These are phyloP conservation scores for Aspergillus pseudonomiae DNA, from an alignment of 2,329 filamentous ascomycete genomes.

Conservation along the genomic window DNA sequence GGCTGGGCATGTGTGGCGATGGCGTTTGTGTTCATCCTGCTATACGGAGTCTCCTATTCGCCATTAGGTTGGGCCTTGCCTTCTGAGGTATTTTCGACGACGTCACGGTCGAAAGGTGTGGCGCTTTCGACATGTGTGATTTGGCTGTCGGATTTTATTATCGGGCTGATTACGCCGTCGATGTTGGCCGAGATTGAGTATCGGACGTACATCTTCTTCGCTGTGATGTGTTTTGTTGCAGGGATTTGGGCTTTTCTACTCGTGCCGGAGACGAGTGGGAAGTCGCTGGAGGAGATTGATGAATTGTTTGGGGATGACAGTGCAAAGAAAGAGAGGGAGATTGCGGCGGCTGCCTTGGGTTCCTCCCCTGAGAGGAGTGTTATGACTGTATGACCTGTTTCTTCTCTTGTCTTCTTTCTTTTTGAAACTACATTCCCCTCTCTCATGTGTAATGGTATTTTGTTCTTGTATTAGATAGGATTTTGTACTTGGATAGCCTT, in stretches of 20 bases:
- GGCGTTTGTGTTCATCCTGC: conserved; percentile 19
- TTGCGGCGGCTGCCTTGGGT: background rate
- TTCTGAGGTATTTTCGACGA: conserved; percentile 68
- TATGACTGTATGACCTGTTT: background rate
- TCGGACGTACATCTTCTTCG: conserved; percentile 26
- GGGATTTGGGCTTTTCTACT: conserved; percentile 28
- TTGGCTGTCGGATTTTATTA: conserved; percentile 73
- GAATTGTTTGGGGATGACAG: conserved; percentile 22
- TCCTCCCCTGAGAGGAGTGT: background rate
- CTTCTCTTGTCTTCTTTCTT: background rate
- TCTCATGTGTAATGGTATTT: background rate
- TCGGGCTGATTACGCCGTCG: conserved; percentile 65
- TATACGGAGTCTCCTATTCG: conserved; percentile 30
- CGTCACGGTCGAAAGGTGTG: conserved; percentile 67
- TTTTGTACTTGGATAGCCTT: background rate
- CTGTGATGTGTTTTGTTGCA: conserved; percentile 17
- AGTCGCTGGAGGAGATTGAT: conserved; percentile 33
- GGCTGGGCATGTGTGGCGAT: conserved; percentile 23
- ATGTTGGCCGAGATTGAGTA: conserved; percentile 51
- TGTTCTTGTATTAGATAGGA: background rate
- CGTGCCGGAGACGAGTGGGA: conserved; percentile 34
- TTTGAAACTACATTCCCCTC: background rate
- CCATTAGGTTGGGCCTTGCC: conserved; percentile 39
- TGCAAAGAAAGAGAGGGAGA: conserved; percentile 1
- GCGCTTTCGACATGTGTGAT: conserved; percentile 68